Percentiles rank a stretch among this genome's conserved stretches.
Conservation (phyloP, 192 early-diverging fungal species). For the Geranomyces variabilis region DNA sequence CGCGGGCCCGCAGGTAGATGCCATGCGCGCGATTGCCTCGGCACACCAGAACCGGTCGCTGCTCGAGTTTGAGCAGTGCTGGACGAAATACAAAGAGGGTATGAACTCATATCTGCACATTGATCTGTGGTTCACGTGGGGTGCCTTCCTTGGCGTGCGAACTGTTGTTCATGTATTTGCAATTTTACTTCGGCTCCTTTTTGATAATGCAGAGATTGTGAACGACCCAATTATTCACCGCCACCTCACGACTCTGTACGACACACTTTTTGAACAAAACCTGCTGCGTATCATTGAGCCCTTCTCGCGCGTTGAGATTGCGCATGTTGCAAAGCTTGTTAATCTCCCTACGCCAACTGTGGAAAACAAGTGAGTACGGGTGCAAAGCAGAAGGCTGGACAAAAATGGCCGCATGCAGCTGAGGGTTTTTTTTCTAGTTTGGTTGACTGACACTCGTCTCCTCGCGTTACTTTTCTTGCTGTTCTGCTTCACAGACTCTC, state of each 20-base stretch:
- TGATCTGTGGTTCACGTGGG: neutral
- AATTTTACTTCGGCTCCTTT: too few species aligned
- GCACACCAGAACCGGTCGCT: conserved; percentile 98
- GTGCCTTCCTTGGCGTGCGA: too few species aligned
- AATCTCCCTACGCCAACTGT: conserved; percentile 92
- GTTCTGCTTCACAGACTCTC: conserved; percentile 61
- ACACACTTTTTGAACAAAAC: conserved; percentile 96
- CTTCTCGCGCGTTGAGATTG: conserved; percentile 95
- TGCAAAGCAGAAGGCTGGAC: too few species aligned
- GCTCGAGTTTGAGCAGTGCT: conserved; percentile 90
- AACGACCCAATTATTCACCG: conserved; percentile 93
- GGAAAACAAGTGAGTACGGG: conserved; percentile 72
- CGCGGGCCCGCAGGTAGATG: conserved; percentile 84
- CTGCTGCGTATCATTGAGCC: conserved; percentile 97
- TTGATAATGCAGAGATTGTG: conserved; percentile 65
- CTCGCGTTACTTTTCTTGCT: too few species aligned
- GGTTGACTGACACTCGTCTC: too few species aligned
- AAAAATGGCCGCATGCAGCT: too few species aligned
- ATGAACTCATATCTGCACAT: neutral
- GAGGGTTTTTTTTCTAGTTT: too few species aligned
- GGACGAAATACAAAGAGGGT: conserved; percentile 86
- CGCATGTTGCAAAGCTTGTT: conserved; percentile 91
- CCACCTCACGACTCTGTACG: conserved; percentile 92
- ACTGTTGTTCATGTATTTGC: too few species aligned
- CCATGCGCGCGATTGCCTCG: conserved; percentile 91